Conservation (phyloP, 192 early-diverging fungal genomes). For the Chytriomyces sp. region DNA sequence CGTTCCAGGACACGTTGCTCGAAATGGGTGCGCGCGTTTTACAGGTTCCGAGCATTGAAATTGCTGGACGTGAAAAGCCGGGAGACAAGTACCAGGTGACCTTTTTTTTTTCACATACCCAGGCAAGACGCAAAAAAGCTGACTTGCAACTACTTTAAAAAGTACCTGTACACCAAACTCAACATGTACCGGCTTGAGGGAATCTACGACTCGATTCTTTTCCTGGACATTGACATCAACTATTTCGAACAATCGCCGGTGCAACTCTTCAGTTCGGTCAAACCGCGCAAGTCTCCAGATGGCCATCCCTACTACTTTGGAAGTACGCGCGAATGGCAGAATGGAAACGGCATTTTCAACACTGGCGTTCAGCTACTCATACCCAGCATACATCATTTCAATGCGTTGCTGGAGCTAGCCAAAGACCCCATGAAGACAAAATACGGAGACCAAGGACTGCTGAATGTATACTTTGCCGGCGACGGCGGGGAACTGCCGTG, state of each 20-base stretch:
- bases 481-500: not conserved
- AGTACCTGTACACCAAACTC: slow-evolving; percentile 32
- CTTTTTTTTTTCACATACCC: not conserved
- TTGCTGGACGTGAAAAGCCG: slow-evolving; percentile 20
- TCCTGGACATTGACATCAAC: slow-evolving; percentile 24
- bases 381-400: slow-evolving; percentile 12
- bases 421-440: not conserved
- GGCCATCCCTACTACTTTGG: slow-evolving; percentile 18
- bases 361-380: slow-evolving; percentile 22
- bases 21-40: slow-evolving; percentile 10
- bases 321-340: slow-evolving; percentile 21
- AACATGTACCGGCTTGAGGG: slow-evolving; percentile 29
- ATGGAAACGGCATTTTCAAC: slow-evolving; percentile 28
- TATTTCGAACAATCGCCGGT: slow-evolving; percentile 11
- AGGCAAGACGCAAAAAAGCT: not conserved
- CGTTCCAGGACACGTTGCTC: not conserved
- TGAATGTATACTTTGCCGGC: slow-evolving; percentile 18
- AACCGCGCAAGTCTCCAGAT: not conserved
- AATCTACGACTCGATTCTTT: slow-evolving; percentile 16
- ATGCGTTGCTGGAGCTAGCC: not conserved
- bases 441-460: slow-evolving; percentile 26
- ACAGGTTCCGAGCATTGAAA: slow-evolving; percentile 18
- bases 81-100: slow-evolving; percentile 17
- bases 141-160: not conserved
- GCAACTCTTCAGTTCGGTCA: not conserved